Evolutionary conservation across 768 basidiomycete genomes (phyloP), one percentile per base, ranked within the genome.

Genomic region (Mycena epipterygia): DNA sequence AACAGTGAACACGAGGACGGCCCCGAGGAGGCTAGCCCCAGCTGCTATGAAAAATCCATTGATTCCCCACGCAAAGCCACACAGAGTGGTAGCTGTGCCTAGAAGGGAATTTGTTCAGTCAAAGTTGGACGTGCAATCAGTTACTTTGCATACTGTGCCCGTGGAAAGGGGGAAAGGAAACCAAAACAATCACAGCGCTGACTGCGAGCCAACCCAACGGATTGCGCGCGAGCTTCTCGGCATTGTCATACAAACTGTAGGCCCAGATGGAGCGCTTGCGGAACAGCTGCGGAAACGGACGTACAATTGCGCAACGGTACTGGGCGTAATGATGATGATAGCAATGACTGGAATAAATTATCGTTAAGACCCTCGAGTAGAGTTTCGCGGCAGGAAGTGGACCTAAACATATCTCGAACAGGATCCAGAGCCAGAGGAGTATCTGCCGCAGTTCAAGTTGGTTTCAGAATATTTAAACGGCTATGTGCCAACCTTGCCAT

Each of bases 41-140:
- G 88, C 86, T 3, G 90, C 89, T 67, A 95, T 86, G 71, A 84
- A 85, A 80, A 93, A 92, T 0, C 95, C 95, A 66, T 86, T 86
- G 82, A 94, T 86, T 51, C 95, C 95, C 74, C 93, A 96, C 2
- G 93, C 91, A 79, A 95, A 96, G 2, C 95, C 95, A 74, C 90
- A 91, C 11, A 96, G 77, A 16, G 91, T 90, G 32, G 89, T 79
- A 25, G 86, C 79, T 0, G 92, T 92, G 0, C 91, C 68, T 70
- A 25, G 16, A 30, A 49, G 30, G 32, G 14, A 1, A 42, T 17
- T 6, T 39, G 19, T 27, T 61, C 27, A 62, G 44, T 23, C 9
- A 19, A 5, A 3, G 9, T 46, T 29, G 21, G 9, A 5, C 19
- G 32, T 11, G 27, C 21, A 5, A 21, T 44, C 27, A 44, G 16